These are phyloP conservation scores for Arachnomyces sp. DNA, from an alignment of 2,329 filamentous ascomycete species.

Conservation along the genomic window DNA sequence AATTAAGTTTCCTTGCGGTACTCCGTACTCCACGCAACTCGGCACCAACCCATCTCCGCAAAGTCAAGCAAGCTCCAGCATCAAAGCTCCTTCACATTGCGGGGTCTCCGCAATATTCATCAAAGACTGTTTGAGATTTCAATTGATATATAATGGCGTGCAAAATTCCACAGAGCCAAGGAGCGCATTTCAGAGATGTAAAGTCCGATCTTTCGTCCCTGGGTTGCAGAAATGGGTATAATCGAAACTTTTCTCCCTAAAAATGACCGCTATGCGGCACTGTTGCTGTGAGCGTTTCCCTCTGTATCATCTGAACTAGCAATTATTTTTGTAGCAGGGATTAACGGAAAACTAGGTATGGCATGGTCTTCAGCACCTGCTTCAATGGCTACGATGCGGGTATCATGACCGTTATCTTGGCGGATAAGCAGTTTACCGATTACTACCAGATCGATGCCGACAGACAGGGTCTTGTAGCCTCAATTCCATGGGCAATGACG, in stretches of 20 bases:
- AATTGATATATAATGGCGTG: no score
- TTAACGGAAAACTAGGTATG: conserved; percentile 18
- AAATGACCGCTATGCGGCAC: conserved; percentile 33
- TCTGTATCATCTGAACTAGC: background rate
- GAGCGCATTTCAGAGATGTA: no score
- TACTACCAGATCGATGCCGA: conserved; percentile 33
- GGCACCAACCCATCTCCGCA: no score
- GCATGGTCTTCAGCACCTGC: conserved; percentile 34
- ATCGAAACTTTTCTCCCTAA: conserved; percentile 29
- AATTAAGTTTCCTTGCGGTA: no score
- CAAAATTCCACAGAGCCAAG: no score
- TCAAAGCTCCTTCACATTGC: no score
- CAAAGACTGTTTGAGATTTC: no score
- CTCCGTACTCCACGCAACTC: no score
- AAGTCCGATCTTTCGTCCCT: no score
- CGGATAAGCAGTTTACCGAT: conserved; percentile 34
- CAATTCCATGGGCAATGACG: conserved; percentile 37
- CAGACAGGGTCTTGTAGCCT: conserved; percentile 32
- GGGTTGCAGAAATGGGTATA: conserved; percentile 5
- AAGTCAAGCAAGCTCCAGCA: no score
- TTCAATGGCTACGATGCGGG: conserved; percentile 39
- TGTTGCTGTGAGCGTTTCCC: conserved; percentile 18
- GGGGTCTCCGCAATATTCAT: no score
- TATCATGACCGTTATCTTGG: conserved; percentile 39
- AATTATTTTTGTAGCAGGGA: conserved; percentile 11